Percentiles rank a stretch among this genome's conserved stretches.
phyloP scores from a whole-genome alignment of 345 rosid genomes.

The Combretum micranthum region DNA sequence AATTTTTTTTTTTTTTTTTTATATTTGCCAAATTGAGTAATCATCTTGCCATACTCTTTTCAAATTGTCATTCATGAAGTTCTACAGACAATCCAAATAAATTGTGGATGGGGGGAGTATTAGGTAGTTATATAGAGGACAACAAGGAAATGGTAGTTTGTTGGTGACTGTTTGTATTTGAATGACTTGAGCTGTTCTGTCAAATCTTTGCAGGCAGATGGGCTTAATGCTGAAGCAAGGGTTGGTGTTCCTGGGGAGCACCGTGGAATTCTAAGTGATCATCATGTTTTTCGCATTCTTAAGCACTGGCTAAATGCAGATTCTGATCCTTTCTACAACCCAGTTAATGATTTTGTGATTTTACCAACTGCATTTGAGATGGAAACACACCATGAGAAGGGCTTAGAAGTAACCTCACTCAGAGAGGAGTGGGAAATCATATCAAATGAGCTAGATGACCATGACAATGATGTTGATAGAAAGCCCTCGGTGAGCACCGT shows the following conservation, averaged over 20 bases:
- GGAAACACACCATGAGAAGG: constrained; percentile 52
- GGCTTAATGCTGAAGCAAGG: constrained; percentile 86
- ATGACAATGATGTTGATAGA: constrained; percentile 8
- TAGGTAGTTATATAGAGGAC: too few relatives aligned
- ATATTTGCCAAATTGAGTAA: too few relatives aligned
- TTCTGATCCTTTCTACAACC: constrained; percentile 83
- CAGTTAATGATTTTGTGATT: constrained; percentile 78
- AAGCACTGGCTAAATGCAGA: constrained; percentile 88
- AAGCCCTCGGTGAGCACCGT: constrained; percentile 41
- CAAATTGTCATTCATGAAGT: too few relatives aligned
- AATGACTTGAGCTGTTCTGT: background rate
- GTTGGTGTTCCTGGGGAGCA: constrained; percentile 95
- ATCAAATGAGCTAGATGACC: constrained; percentile 27
- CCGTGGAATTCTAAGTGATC: constrained; percentile 81
- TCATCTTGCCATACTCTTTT: too few relatives aligned
- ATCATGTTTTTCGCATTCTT: constrained; percentile 75
- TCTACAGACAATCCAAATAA: too few relatives aligned
- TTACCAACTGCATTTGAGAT: constrained; percentile 66
- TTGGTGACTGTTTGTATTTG: too few relatives aligned
- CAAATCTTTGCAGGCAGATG: constrained; percentile 59
- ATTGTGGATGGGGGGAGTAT: too few relatives aligned
- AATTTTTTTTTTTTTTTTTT: too few relatives aligned
- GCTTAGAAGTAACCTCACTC: constrained; percentile 63
- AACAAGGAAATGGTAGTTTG: too few relatives aligned
- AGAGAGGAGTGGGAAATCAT: constrained; percentile 90